Evolutionary conservation across 495 filamentous ascomycete genomes (phyloP).

Genomic region (Aspergillus ostianus): DNA sequence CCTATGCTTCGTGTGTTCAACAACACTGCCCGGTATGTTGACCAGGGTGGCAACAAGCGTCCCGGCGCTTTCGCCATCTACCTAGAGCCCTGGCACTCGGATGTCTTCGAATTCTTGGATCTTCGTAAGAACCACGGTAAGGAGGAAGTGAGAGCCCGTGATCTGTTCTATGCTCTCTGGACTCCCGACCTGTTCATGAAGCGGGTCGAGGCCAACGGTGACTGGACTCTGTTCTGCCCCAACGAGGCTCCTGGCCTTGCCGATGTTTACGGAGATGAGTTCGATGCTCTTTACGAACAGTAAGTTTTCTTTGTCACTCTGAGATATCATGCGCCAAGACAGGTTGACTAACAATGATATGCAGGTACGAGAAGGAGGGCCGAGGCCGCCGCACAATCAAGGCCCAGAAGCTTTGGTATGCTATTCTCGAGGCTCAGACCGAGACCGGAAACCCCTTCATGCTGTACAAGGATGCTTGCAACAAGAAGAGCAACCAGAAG

Average conservation of each 20-base stretch:
- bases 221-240: slow-evolving; percentile 97
- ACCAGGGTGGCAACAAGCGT: slow-evolving; percentile 98
- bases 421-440: slow-evolving; percentile 94
- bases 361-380: slow-evolving; percentile 80
- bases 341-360: slow-evolving; percentile 5
- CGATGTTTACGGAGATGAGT: slow-evolving; percentile 96
- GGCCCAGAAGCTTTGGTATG: slow-evolving; percentile 99
- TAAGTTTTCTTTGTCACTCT: slow-evolving; percentile 13
- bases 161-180: slow-evolving; percentile 97
- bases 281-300: slow-evolving; percentile 89
- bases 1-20: slow-evolving; percentile 99
- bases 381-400: slow-evolving; percentile 86
- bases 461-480: slow-evolving; percentile 98
- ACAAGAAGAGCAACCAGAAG: slow-evolving; percentile 99
- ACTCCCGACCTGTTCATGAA: slow-evolving; percentile 99
- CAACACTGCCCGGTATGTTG: slow-evolving; percentile 97
- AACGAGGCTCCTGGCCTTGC: slow-evolving; percentile 92
- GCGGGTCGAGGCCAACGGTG: slow-evolving; percentile 90
- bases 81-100: slow-evolving; percentile 98
- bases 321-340: not conserved
- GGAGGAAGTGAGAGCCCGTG: slow-evolving; percentile 93
- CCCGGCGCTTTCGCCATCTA: slow-evolving; percentile 98
- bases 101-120: slow-evolving; percentile 96
- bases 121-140: slow-evolving; percentile 99
- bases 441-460: slow-evolving; percentile 99